These are phyloP conservation scores for Leccinum arenicola DNA, from an alignment of 768 basidiomycete species.

Conservation along the genomic window DNA sequence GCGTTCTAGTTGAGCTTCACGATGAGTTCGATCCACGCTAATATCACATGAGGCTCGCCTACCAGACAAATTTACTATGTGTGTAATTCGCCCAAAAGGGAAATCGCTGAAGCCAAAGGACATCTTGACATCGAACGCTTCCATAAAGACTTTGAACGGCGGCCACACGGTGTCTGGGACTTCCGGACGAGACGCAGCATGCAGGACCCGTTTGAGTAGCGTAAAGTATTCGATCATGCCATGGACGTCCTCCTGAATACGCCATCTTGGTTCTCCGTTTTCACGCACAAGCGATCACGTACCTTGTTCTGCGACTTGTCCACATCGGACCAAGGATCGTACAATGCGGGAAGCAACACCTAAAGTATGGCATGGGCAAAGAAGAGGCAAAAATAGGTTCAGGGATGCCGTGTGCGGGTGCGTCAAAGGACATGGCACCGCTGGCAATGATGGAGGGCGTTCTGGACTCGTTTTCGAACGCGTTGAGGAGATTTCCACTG, in stretches of 20 bases:
- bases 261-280: background rate
- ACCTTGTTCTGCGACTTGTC: slow-evolving; percentile 38
- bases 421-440: slow-evolving; percentile 37
- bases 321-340: slow-evolving; percentile 51
- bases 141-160: slow-evolving; percentile 76
- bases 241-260: slow-evolving; percentile 23
- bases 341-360: slow-evolving; percentile 62
- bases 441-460: slow-evolving; percentile 13
- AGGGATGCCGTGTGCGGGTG: slow-evolving; percentile 48
- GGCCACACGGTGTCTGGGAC: slow-evolving; percentile 64
- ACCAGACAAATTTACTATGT: background rate
- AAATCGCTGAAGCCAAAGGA: slow-evolving; percentile 20
- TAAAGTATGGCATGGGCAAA: slow-evolving; percentile 18
- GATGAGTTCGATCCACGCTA: slow-evolving; percentile 84
- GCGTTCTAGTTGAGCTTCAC: slow-evolving; percentile 89
- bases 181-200: slow-evolving; percentile 57
- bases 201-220: slow-evolving; percentile 62
- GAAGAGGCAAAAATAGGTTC: slow-evolving; percentile 6
- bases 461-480: slow-evolving; percentile 32
- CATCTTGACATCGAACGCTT: slow-evolving; percentile 61
- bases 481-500: slow-evolving; percentile 55
- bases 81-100: too few relatives aligned
- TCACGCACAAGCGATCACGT: slow-evolving; percentile 1
- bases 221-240: slow-evolving; percentile 54
- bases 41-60: slow-evolving; percentile 55